phyloP scores from a whole-genome alignment of 495 filamentous ascomycete species.

The Glutinoglossum americanum region DNA sequence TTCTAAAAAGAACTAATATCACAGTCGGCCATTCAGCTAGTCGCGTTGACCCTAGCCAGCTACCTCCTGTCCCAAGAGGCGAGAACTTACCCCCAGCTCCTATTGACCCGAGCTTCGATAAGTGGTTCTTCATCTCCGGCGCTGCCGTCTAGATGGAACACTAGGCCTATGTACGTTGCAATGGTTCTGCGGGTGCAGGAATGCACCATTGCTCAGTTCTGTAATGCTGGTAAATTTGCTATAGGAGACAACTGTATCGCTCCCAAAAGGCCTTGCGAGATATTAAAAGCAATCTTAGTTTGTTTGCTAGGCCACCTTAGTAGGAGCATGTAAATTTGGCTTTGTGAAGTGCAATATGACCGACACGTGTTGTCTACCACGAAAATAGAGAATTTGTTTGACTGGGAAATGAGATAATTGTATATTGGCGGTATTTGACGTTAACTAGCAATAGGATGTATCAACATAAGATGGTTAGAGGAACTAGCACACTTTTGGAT shows the following conservation, averaged over 20 bases:
- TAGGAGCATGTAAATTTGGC: background rate
- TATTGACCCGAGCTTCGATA: conserved; percentile 93
- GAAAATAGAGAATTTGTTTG: no score
- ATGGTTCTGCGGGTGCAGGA: background rate
- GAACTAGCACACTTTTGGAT: background rate
- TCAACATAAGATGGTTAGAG: no score
- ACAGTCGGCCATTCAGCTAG: conserved; percentile 45
- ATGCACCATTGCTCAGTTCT: background rate
- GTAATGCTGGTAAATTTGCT: no score
- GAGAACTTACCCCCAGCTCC: conserved; percentile 67
- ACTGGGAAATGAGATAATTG: no score
- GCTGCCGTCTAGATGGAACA: conserved; percentile 48
- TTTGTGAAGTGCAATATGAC: background rate
- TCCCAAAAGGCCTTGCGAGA: background rate
- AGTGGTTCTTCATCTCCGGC: conserved; percentile 99
- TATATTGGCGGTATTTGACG: no score
- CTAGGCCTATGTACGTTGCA: background rate
- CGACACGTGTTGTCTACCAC: no score
- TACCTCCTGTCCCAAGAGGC: conserved; percentile 49
- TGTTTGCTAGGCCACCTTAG: background rate
- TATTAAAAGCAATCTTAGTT: background rate
- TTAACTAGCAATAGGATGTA: no score
- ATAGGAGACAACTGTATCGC: background rate
- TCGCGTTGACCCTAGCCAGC: conserved; percentile 37
- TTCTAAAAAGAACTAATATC: conserved; percentile 44